Conservation (phyloP, 352 stramenopile species). For the Pythium chondricola region DNA sequence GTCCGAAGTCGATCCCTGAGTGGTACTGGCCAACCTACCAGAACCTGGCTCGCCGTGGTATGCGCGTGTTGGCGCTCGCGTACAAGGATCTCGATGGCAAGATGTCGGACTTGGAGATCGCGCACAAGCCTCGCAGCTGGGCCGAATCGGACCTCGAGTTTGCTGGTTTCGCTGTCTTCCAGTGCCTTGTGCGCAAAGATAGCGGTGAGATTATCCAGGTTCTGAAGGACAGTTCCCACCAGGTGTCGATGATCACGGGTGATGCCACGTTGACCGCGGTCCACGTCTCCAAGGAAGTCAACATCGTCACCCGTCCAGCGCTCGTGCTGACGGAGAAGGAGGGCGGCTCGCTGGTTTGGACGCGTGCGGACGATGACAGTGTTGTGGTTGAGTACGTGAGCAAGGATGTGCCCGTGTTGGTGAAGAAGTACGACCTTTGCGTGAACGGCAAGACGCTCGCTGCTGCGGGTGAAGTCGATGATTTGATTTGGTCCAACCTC, state of each 20-base stretch:
- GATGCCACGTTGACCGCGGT: constrained; percentile 96
- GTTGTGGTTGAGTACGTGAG: constrained; percentile 63
- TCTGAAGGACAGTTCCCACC: constrained; percentile 88
- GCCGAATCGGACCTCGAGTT: constrained; percentile 95
- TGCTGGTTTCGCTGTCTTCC: constrained; percentile 91
- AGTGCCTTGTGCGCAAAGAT: constrained; percentile 94
- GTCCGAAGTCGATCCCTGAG: constrained; percentile 64
- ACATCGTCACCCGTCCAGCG: constrained; percentile 83
- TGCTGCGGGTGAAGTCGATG: constrained; percentile 68
- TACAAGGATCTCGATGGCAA: constrained; percentile 89
- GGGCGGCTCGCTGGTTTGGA: constrained; percentile 56
- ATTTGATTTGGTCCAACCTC: constrained; percentile 77
- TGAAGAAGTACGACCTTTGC: constrained; percentile 83
- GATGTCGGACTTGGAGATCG: constrained; percentile 66
- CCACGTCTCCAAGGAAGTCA: constrained; percentile 94
- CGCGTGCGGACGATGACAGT: constrained; percentile 67
- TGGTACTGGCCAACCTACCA: constrained; percentile 91
- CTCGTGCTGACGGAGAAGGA: constrained; percentile 67
- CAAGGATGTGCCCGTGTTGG: constrained; percentile 44
- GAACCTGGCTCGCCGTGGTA: constrained; percentile 71
- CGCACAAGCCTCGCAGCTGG: constrained; percentile 71
- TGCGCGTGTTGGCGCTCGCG: constrained; percentile 94
- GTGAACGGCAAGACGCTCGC: constrained; percentile 75
- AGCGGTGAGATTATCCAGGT: constrained; percentile 91
- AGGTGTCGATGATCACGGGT: constrained; percentile 98